Conservation (phyloP, 371 early-diverging fungal genomes). For the Blastocladiella emersonii region DNA sequence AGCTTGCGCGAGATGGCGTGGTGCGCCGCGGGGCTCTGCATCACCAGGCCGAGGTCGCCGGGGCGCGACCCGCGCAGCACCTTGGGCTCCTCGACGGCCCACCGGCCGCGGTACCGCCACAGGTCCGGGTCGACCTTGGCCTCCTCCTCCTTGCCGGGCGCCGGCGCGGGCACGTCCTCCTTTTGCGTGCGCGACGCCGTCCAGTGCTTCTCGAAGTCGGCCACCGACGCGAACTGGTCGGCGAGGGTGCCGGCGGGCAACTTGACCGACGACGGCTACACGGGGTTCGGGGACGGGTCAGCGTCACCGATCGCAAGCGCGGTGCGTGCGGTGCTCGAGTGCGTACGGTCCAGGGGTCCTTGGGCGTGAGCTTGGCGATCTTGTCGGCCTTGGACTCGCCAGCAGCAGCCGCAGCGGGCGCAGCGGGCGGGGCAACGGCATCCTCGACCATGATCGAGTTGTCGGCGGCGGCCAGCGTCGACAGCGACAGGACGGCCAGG, state of each 20-base stretch:
- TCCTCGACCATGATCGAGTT: neutral
- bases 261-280: neutral
- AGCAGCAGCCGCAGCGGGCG: neutral
- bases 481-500: neutral
- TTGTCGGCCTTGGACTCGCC: neutral
- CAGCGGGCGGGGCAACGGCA: neutral
- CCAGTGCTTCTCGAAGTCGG: slow-evolving; percentile 9
- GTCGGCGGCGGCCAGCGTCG: neutral
- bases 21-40: slow-evolving; percentile 44
- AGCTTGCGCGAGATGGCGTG: slow-evolving; percentile 50
- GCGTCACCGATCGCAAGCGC: too few relatives aligned
- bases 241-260: slow-evolving; percentile 5
- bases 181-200: slow-evolving; percentile 7
- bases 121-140: slow-evolving; percentile 27
- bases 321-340: too few relatives aligned
- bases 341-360: too few relatives aligned
- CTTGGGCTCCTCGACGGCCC: slow-evolving; percentile 27
- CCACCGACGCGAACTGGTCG: slow-evolving; percentile 9
- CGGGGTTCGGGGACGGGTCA: too few relatives aligned
- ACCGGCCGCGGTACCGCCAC: slow-evolving; percentile 30
- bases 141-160: neutral
- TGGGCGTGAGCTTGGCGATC: too few relatives aligned
- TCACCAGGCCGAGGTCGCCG: slow-evolving; percentile 32
- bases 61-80: slow-evolving; percentile 10
- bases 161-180: neutral